Evolutionary conservation across 768 basidiomycete genomes (phyloP).

Genomic region (Lactarius pseudohatsudake): DNA sequence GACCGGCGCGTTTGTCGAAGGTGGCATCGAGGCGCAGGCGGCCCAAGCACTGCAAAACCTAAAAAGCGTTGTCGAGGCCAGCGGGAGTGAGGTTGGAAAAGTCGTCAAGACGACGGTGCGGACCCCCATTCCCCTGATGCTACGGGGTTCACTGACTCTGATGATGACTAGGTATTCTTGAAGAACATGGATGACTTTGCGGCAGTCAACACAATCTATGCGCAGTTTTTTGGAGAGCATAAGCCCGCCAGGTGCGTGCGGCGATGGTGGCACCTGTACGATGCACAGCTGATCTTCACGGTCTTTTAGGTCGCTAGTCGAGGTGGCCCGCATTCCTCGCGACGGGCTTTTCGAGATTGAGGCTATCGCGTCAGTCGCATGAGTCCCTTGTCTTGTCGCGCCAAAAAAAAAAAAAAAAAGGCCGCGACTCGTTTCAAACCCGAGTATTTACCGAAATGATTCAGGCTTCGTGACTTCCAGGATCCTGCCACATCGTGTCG

Average conservation of each 20-base stretch:
- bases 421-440: background rate
- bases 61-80: conserved; percentile 77
- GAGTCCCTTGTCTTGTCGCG: background rate
- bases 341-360: conserved; percentile 94
- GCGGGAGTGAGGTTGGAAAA: conserved; percentile 72
- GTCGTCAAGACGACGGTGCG: conserved; percentile 91
- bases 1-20: conserved; percentile 66
- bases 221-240: conserved; percentile 81
- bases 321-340: conserved; percentile 85
- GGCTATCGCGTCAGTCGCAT: conserved; percentile 58
- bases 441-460: background rate
- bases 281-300: background rate
- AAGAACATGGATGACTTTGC: conserved; percentile 91
- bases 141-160: background rate
- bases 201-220: conserved; percentile 79
- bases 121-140: background rate
- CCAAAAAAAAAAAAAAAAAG: too few relatives aligned
- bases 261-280: too few relatives aligned
- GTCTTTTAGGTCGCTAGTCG: conserved; percentile 62
- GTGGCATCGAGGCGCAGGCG: conserved; percentile 79
- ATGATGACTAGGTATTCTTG: conserved; percentile 71
- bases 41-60: conserved; percentile 86
- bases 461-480: background rate
- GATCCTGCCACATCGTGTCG: background rate
- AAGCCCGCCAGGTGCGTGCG: conserved; percentile 70